These are phyloP conservation scores for Mycena floridula DNA, from an alignment of 768 basidiomycete genomes.

Conservation along the genomic window DNA sequence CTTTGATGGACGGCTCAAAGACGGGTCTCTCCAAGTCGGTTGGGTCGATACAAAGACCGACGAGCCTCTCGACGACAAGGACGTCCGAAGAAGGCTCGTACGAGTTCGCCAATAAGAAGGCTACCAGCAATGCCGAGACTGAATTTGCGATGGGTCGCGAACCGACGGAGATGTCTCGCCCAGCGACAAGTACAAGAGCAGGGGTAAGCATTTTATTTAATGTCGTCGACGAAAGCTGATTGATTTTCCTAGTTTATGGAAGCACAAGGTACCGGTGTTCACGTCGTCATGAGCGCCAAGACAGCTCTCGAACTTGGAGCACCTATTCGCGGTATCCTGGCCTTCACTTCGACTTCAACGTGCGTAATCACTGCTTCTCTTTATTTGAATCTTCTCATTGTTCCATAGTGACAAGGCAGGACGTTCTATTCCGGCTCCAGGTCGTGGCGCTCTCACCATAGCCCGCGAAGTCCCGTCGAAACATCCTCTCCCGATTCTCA, in stretches of 20 bases:
- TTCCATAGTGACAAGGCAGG: conserved; percentile 88
- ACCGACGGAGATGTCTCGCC: conserved; percentile 97
- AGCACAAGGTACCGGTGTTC: conserved; percentile 92
- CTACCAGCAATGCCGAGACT: conserved; percentile 93
- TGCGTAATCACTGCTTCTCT: no score
- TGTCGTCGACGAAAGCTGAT: conserved; percentile 5
- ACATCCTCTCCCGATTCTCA: conserved; percentile 73
- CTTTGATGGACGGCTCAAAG: conserved; percentile 94
- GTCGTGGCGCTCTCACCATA: conserved; percentile 84
- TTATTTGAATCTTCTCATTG: no score
- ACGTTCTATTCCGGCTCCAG: conserved; percentile 95
- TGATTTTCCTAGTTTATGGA: conserved; percentile 75
- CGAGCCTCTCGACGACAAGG: conserved; percentile 97
- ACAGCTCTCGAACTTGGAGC: conserved; percentile 93
- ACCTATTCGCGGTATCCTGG: conserved; percentile 89
- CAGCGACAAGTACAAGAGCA: conserved; percentile 91
- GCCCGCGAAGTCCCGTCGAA: conserved; percentile 81
- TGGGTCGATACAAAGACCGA: conserved; percentile 95
- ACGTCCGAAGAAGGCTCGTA: conserved; percentile 97
- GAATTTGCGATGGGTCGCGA: conserved; percentile 99
- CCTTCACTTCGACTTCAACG: conserved; percentile 95
- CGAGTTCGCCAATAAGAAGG: conserved; percentile 99
- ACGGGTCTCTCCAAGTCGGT: conserved; percentile 89
- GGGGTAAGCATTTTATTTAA: conserved; percentile 54
- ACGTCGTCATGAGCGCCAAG: conserved; percentile 95